Evolutionary conservation across 2,329 filamentous ascomycete species (phyloP).

Genomic region (Sphaceloma murrayae): DNA sequence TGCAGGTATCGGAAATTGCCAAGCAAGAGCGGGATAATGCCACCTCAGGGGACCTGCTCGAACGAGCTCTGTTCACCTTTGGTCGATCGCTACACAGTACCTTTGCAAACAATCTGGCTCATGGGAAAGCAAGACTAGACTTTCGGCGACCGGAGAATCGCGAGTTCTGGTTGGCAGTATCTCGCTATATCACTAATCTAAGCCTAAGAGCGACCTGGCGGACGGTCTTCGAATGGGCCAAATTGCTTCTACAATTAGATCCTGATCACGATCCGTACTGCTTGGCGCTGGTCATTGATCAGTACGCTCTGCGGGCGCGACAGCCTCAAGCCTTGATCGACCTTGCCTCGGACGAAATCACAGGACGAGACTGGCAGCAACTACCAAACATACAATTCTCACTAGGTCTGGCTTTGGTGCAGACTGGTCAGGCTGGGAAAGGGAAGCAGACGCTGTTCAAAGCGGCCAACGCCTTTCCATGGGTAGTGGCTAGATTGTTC

Average conservation of each 20-base stretch:
- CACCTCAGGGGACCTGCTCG: constrained; percentile 75
- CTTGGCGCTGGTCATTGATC: constrained; percentile 69
- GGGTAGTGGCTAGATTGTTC: constrained; percentile 74
- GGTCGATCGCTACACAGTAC: constrained; percentile 78
- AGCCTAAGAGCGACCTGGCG: constrained; percentile 86
- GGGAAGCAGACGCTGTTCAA: constrained; percentile 55
- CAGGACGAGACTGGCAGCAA: constrained; percentile 39
- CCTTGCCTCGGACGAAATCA: constrained; percentile 48
- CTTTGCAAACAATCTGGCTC: constrained; percentile 65
- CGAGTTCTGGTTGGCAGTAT: constrained; percentile 83
- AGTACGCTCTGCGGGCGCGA: constrained; percentile 70
- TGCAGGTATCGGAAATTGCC: constrained; percentile 85
- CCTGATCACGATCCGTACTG: constrained; percentile 70
- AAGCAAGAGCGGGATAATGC: constrained; percentile 86
- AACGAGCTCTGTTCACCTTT: constrained; percentile 85
- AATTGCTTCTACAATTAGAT: constrained; percentile 67
- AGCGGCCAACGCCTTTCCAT: constrained; percentile 67
- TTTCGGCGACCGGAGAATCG: constrained; percentile 79
- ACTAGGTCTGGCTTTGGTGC: constrained; percentile 63
- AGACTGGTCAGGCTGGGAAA: constrained; percentile 55
- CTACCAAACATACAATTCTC: constrained; percentile 68
- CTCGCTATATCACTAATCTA: constrained; percentile 78
- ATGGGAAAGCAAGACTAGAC: constrained; percentile 70
- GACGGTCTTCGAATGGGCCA: constrained; percentile 89
- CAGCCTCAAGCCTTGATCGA: constrained; percentile 68